phyloP scores from a whole-genome alignment of 345 rosid species.

The Iberis pinnata region DNA sequence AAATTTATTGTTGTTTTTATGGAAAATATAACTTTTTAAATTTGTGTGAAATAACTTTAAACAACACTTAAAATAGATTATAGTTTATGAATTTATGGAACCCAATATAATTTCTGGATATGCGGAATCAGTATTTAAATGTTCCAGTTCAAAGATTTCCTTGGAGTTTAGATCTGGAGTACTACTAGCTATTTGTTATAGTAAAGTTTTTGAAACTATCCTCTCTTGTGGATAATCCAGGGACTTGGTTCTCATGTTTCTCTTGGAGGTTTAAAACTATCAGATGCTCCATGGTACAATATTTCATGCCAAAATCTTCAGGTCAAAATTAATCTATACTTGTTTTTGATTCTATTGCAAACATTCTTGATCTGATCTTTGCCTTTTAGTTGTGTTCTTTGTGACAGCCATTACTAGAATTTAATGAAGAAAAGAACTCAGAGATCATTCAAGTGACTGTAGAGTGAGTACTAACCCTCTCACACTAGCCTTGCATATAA shows the following conservation, averaged over 20 bases:
- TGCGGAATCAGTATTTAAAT: no score
- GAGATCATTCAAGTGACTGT: slow-evolving; percentile 44
- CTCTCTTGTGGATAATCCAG: slow-evolving; percentile 34
- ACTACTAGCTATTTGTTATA: no score
- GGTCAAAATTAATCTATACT: slow-evolving; percentile 33
- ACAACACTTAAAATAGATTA: no score
- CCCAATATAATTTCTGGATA: no score
- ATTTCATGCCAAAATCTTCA: slow-evolving; percentile 73
- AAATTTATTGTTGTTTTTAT: no score
- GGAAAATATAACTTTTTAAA: no score
- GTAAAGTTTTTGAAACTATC: slow-evolving; percentile 4
- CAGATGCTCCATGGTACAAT: slow-evolving; percentile 56
- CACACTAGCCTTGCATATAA: background rate
- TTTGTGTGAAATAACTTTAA: no score
- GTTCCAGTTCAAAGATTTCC: no score
- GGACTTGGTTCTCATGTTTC: slow-evolving; percentile 64
- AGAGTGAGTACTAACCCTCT: slow-evolving; percentile 52
- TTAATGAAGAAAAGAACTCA: slow-evolving; percentile 31
- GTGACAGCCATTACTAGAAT: slow-evolving; percentile 60
- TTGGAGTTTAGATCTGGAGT: no score
- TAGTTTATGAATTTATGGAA: no score
- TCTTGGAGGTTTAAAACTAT: slow-evolving; percentile 40
- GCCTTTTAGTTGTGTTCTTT: slow-evolving; percentile 15
- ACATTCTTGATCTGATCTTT: slow-evolving; percentile 1
- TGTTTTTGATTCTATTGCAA: slow-evolving; percentile 2